Conservation (phyloP, 305 asterid species). For the Solanum hybrid region DNA sequence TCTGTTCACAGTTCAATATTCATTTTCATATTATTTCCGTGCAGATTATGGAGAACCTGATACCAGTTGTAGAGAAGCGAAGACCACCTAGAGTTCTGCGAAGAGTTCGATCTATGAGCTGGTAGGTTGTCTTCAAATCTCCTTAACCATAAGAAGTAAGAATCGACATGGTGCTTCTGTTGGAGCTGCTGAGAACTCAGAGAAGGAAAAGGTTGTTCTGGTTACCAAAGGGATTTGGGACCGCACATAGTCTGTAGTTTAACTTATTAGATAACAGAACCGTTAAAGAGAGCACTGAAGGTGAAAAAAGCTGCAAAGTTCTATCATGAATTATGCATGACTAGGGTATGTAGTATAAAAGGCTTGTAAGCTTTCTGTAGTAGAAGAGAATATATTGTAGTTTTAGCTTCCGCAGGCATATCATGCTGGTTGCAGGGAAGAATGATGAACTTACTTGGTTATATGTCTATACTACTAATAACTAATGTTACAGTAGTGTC, state of each 20-base stretch:
- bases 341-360: neutral
- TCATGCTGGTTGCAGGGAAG: constrained; percentile 11
- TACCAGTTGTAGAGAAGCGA: constrained; percentile 58
- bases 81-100: constrained; percentile 57
- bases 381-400: neutral
- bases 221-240: neutral
- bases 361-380: neutral
- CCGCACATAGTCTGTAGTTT: neutral
- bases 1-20: neutral
- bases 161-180: neutral
- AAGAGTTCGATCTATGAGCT: constrained; percentile 44
- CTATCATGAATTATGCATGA: neutral
- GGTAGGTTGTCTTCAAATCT: constrained; percentile 16
- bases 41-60: constrained; percentile 78
- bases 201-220: constrained; percentile 1
- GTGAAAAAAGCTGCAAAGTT: neutral
- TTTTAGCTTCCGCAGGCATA: constrained; percentile 5
- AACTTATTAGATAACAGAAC: neutral
- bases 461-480: neutral
- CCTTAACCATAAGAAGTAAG: neutral
- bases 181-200: neutral
- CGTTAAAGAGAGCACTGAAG: neutral
- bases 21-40: constrained; percentile 3
- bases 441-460: neutral
- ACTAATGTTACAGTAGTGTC: neutral